A percentile compares a stretch with the other conserved stretches of the same genome.
Evolutionary conservation across 306 rosid genomes (phyloP).

Genomic region (Quercus mongolica): DNA sequence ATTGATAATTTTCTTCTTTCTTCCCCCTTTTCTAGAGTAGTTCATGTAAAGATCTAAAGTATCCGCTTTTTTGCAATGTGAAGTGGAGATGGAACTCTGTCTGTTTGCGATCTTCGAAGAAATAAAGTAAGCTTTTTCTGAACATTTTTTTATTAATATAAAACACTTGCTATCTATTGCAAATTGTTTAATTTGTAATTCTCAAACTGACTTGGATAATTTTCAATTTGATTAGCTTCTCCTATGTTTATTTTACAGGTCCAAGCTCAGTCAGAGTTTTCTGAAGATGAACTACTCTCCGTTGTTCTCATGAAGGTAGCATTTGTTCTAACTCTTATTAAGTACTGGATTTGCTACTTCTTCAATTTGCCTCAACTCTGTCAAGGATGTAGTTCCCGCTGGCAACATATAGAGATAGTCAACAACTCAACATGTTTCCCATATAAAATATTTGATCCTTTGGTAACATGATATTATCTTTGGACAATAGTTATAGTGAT

Average conservation of each 20-base stretch:
- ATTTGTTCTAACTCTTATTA: not conserved
- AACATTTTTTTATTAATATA: no score
- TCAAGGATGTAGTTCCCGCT: not conserved
- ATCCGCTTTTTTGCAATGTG: no score
- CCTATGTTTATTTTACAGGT: no score
- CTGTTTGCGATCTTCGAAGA: no score
- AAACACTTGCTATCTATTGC: no score
- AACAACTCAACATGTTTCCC: not conserved
- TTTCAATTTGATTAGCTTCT: no score
- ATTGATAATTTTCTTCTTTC: not conserved
- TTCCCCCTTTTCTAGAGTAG: no score
- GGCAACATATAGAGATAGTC: not conserved
- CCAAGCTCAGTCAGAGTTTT: conserved; percentile 77
- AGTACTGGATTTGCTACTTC: not conserved
- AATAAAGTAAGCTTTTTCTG: no score
- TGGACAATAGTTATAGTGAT: not conserved
- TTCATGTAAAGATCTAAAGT: no score
- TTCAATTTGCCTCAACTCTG: not conserved
- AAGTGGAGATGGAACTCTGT: no score
- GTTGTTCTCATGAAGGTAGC: conserved; percentile 88
- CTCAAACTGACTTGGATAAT: no score
- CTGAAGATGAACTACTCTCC: conserved; percentile 82
- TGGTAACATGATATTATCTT: not conserved
- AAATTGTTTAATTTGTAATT: no score
- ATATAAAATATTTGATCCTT: not conserved